A percentile compares a stretch with the other conserved stretches of the same genome.
These are phyloP conservation scores for Paramecium biaurelia DNA, from an alignment of 73 alveolate genomes.

Conservation along the genomic window DNA sequence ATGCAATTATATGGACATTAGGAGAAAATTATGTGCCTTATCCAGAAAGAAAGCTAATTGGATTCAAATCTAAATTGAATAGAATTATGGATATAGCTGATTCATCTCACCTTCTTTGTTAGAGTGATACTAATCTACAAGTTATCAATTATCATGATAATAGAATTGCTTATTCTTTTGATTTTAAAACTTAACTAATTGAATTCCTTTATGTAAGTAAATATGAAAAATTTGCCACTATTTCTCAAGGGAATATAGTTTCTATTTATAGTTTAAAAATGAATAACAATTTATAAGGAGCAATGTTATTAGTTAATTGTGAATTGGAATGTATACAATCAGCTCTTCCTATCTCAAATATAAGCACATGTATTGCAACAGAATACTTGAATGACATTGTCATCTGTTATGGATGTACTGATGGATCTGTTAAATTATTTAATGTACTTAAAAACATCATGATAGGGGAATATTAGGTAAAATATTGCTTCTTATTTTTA, in stretches of 20 bases:
- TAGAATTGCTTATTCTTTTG: conserved; percentile 1
- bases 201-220: conserved; percentile 45
- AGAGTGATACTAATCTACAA: background rate
- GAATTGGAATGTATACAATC: background rate
- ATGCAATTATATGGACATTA: conserved; percentile 35
- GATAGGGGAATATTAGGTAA: conserved; percentile 10
- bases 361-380: conserved; percentile 23
- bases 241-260: background rate
- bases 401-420: conserved; percentile 53
- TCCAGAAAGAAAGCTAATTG: conserved; percentile 29
- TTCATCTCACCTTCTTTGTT: conserved; percentile 6
- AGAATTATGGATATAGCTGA: conserved; percentile 37
- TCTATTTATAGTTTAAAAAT: background rate
- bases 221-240: conserved; percentile 24
- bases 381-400: background rate
- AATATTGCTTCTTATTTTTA: background rate
- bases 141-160: conserved; percentile 41
- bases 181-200: background rate
- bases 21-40: conserved; percentile 51
- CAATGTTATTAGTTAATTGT: conserved; percentile 21
- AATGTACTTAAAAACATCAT: conserved; percentile 5
- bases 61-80: background rate
- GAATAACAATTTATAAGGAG: conserved; percentile 2
- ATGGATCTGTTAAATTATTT: conserved; percentile 22
- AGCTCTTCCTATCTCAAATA: background rate